Evolutionary conservation across 192 early-diverging fungal genomes (phyloP), one percentile per base, ranked within the genome.

Genomic region (Physocladia obscura): DNA sequence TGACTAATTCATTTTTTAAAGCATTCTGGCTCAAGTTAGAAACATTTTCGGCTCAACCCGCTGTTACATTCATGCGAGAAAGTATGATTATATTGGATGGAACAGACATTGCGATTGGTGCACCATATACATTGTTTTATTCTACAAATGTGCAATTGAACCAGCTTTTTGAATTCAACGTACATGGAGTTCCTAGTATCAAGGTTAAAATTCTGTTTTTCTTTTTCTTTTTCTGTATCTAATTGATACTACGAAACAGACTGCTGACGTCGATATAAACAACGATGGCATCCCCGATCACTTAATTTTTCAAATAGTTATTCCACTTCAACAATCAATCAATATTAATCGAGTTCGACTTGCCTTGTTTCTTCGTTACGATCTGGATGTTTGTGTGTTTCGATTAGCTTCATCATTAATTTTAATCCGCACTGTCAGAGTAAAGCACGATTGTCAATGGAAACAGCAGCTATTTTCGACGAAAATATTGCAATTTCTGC

Each of bases 1-100:
- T n/a, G n/a, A n/a, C n/a, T n/a, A n/a, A n/a, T n/a, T n/a, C n/a
- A n/a, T n/a, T n/a, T n/a, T n/a, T n/a, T n/a, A n/a, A 26, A 81
- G 79, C 76, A 38, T 77, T 81, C 69, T 77, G 76, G 76, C 36
- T 75, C 15, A 77, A 77, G 57, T 37, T 39, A 37, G 62, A 62
- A 34, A 59, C 73, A 26, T 77, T 77, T 54, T 13, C 31, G n/a
- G 64, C 70, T 32, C 79, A 77, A 62, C 79, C 79, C 4, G 59
- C 64, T 5, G 70, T 81, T 19, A 48, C 50, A 19, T 81, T 71
- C 40, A 71, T 60, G 44, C 49, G 75, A 29, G 48, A 71, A 4
- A 13, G 73, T 4, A 21, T 77, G 4, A 24, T 77, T 5, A 24
- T 75, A 5, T 36, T 77, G 50, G 73, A 78, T 49, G 79, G 76